Evolutionary conservation across 202 grass and related monocot species (phyloP).

Genomic region (Hordeum pubiflorum): DNA sequence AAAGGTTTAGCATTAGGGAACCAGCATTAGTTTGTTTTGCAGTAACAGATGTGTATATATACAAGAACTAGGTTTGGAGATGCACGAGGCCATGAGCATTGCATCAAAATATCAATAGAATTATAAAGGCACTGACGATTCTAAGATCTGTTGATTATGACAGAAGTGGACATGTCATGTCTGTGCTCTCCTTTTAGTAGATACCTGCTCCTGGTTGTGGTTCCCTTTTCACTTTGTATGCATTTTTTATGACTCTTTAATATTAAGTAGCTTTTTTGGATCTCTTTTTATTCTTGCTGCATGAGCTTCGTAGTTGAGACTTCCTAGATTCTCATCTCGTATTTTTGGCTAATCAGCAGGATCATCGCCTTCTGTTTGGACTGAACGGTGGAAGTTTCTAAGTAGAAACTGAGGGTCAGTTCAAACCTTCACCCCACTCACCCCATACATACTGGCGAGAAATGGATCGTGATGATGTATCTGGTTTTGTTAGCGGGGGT

Average conservation of each 20-base stretch:
- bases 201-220: neutral
- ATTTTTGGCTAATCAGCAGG: slow-evolving; percentile 23
- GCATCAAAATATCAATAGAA: neutral
- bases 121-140: neutral
- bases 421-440: slow-evolving; percentile 24
- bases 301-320: neutral
- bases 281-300: neutral
- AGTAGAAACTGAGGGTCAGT: slow-evolving; percentile 26
- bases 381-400: slow-evolving; percentile 16
- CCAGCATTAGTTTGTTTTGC: too few relatives aligned
- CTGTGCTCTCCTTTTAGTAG: neutral
- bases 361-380: slow-evolving; percentile 1
- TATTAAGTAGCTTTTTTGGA: neutral
- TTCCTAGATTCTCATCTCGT: slow-evolving; percentile 16
- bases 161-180: neutral
- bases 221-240: slow-evolving; percentile 1
- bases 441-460: slow-evolving; percentile 42
- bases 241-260: slow-evolving; percentile 3
- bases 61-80: too few relatives aligned
- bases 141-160: neutral
- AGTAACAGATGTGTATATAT: too few relatives aligned
- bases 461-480: slow-evolving; percentile 83
- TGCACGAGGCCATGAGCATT: neutral
- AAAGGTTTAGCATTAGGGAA: neutral
- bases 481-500: slow-evolving; percentile 83